phyloP scores from a whole-genome alignment of 441 rosid species.

The Brassica hybrid region DNA sequence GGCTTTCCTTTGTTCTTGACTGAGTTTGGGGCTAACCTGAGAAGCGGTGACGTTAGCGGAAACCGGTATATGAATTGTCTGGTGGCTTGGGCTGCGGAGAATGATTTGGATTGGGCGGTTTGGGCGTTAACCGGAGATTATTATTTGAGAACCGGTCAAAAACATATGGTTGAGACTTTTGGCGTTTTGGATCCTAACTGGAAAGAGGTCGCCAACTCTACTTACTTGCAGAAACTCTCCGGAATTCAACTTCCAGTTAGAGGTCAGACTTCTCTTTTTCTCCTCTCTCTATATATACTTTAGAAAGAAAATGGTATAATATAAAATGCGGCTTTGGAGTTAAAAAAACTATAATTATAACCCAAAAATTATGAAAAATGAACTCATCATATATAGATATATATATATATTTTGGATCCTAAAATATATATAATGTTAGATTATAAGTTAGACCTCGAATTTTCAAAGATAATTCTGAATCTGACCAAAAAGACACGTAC shows the following conservation, averaged over 20 bases:
- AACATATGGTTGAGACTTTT: constrained; percentile 56
- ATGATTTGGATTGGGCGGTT: constrained; percentile 79
- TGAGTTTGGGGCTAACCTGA: constrained; percentile 74
- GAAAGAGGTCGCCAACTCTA: constrained; percentile 58
- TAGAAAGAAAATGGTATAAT: not conserved
- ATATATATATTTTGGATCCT: not conserved
- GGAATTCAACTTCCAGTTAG: constrained; percentile 63
- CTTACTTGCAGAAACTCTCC: constrained; percentile 56
- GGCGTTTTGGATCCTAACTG: constrained; percentile 62
- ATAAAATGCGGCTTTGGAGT: too few relatives aligned
- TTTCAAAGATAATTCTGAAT: not conserved
- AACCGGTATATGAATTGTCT: constrained; percentile 73
- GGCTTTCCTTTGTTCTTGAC: constrained; percentile 74
- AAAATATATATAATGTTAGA: not conserved
- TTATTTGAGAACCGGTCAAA: constrained; percentile 63
- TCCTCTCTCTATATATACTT: not conserved
- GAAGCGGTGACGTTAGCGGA: constrained; percentile 67
- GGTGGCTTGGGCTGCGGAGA: constrained; percentile 63
- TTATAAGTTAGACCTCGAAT: not conserved
- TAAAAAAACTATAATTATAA: too few relatives aligned
- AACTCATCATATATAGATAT: too few relatives aligned
- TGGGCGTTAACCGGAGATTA: constrained; percentile 74
- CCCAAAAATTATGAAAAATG: too few relatives aligned
- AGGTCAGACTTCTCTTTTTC: constrained; percentile 40
- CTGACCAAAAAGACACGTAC: not conserved